Evolutionary conservation across 495 filamentous ascomycete genomes (phyloP).

Genomic region (Penicillium tannophilum): DNA sequence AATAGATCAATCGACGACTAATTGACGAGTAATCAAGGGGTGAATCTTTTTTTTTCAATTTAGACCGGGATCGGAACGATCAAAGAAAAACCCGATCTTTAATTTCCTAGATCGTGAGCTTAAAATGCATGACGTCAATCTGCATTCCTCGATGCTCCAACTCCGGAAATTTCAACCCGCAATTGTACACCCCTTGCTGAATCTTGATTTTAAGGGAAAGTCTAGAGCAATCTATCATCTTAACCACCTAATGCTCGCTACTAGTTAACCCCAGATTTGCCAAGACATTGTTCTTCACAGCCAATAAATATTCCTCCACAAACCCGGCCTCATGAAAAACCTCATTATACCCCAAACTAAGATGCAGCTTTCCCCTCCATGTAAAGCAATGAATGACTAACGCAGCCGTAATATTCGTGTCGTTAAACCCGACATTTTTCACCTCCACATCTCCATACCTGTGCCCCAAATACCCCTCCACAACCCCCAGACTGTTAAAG

Average conservation of each 20-base stretch:
- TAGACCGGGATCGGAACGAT: background rate
- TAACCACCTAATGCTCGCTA: background rate
- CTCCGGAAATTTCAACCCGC: background rate
- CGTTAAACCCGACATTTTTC: background rate
- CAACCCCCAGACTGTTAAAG: background rate
- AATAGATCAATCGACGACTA: background rate
- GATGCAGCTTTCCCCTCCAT: background rate
- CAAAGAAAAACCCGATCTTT: background rate
- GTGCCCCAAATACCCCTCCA: background rate
- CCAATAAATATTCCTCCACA: background rate
- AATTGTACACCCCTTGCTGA: background rate
- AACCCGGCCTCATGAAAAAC: background rate
- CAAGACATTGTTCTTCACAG: background rate
- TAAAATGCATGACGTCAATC: conserved; percentile 19
- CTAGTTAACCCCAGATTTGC: background rate
- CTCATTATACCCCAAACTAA: background rate
- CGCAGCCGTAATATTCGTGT: background rate
- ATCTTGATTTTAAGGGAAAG: background rate
- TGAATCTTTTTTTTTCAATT: background rate
- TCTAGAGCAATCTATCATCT: background rate
- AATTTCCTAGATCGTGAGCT: background rate
- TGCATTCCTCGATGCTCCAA: background rate
- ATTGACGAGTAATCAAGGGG: background rate
- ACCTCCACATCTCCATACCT: background rate
- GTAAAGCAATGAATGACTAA: background rate